phyloP scores from a whole-genome alignment of 164 flowering plant genomes.

The Chloranthus sessilifolius region DNA sequence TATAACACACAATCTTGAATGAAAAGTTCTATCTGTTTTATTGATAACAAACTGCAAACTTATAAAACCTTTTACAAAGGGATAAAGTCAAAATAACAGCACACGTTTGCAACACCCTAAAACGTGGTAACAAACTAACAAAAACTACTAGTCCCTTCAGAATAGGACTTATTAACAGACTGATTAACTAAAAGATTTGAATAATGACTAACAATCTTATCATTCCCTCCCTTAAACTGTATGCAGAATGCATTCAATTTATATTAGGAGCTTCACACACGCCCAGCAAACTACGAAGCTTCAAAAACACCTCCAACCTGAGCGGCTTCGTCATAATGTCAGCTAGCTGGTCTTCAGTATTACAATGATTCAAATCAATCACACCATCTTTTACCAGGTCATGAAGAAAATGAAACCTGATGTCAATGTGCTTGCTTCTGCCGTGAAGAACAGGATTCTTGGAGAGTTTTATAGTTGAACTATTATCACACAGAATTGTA shows the following conservation, averaged over 20 bases:
- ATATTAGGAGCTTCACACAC: not conserved
- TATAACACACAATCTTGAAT: no score
- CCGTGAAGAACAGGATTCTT: no score
- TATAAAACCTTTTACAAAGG: not conserved
- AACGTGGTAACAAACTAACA: not conserved
- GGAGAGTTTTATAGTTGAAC: no score
- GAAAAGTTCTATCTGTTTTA: no score
- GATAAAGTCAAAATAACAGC: not conserved
- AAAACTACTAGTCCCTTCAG: not conserved
- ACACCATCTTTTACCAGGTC: not conserved
- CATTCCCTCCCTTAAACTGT: conserved; percentile 1
- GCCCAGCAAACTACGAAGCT: not conserved
- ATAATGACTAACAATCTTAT: not conserved
- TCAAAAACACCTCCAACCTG: not conserved
- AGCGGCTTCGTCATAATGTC: not conserved
- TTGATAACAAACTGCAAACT: no score
- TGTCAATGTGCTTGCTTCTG: no score
- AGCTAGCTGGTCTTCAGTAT: not conserved
- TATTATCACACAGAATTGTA: not conserved
- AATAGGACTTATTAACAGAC: not conserved
- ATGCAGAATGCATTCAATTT: not conserved
- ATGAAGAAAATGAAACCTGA: not conserved
- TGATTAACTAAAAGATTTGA: no score
- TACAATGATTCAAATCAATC: not conserved
- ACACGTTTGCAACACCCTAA: not conserved